Conservation (phyloP, 1,284 basidiomycete genomes). For the Tilletiaria anomala region DNA sequence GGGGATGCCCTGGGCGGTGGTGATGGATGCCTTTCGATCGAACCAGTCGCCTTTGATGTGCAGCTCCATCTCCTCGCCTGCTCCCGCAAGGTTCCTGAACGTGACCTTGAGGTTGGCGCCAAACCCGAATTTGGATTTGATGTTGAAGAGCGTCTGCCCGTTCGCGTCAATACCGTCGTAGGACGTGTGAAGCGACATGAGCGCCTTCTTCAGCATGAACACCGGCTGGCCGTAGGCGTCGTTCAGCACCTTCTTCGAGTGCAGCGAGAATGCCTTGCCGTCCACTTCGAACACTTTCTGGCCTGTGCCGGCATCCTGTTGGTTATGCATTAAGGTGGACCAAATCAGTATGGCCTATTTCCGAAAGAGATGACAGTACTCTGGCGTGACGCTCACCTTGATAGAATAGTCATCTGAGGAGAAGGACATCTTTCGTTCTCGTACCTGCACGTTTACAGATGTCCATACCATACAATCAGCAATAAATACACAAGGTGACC, state of each 20-base stretch:
- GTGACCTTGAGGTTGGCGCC: slow-evolving; percentile 9
- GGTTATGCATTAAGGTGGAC: no score
- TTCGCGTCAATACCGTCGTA: slow-evolving; percentile 2
- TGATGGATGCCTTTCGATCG: slow-evolving; percentile 10
- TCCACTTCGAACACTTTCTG: slow-evolving; percentile 8
- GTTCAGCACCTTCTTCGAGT: slow-evolving; percentile 5
- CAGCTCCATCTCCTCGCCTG: slow-evolving; percentile 5
- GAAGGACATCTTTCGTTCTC: no score
- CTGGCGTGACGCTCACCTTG: slow-evolving; percentile 17
- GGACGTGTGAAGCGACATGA: slow-evolving; percentile 3
- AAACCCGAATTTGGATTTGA: slow-evolving; percentile 4
- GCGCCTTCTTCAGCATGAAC: slow-evolving; percentile 7
- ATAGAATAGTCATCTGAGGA: slow-evolving; percentile 13
- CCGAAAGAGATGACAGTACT: no score
- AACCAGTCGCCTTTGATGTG: slow-evolving; percentile 9
- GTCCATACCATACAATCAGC: no score
- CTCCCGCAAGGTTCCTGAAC: slow-evolving; percentile 10
- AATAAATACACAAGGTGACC: no score
- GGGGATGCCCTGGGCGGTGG: slow-evolving; percentile 6
- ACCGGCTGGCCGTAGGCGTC: slow-evolving; percentile 5
- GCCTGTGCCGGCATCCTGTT: no score
- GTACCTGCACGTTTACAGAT: no score
- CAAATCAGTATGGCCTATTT: no score
- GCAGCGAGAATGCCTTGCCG: slow-evolving; percentile 10
- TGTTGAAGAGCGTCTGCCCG: slow-evolving; percentile 5